These are phyloP conservation scores for Hyaloperonospora arabidopsidis DNA, from an alignment of 352 stramenopile genomes.

Conservation along the genomic window DNA sequence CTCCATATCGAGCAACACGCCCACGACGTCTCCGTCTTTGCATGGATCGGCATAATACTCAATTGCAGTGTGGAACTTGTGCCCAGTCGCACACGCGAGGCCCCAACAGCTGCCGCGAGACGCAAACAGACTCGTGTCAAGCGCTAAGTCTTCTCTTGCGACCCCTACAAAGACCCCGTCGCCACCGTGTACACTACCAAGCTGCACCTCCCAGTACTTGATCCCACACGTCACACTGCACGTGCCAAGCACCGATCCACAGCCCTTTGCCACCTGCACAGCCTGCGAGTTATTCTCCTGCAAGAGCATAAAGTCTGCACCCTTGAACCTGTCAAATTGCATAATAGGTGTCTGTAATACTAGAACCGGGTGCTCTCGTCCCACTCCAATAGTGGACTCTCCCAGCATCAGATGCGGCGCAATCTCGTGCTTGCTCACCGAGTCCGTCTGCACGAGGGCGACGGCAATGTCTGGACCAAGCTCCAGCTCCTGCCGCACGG, in stretches of 20 bases:
- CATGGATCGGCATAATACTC: slow-evolving; percentile 71
- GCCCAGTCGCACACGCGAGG: slow-evolving; percentile 59
- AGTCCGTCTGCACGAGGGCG: slow-evolving; percentile 68
- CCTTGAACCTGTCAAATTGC: slow-evolving; percentile 58
- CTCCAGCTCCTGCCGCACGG: slow-evolving; percentile 43
- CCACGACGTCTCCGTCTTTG: slow-evolving; percentile 64
- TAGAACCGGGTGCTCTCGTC: slow-evolving; percentile 56
- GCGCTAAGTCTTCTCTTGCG: slow-evolving; percentile 36
- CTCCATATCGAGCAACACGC: slow-evolving; percentile 71
- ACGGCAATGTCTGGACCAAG: slow-evolving; percentile 48
- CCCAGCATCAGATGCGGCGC: slow-evolving; percentile 42
- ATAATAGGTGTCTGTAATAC: slow-evolving; percentile 59
- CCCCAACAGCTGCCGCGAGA: slow-evolving; percentile 66
- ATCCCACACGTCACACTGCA: slow-evolving; percentile 47
- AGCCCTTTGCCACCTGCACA: slow-evolving; percentile 56
- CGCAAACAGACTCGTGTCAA: slow-evolving; percentile 48
- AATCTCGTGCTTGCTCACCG: slow-evolving; percentile 65
- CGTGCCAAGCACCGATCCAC: slow-evolving; percentile 55
- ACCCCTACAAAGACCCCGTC: slow-evolving; percentile 74
- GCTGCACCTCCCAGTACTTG: slow-evolving; percentile 79
- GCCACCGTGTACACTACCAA: slow-evolving; percentile 40
- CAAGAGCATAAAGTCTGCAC: slow-evolving; percentile 43
- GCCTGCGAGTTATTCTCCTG: slow-evolving; percentile 45
- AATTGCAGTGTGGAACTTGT: slow-evolving; percentile 71
- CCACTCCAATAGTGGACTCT: slow-evolving; percentile 58